Base-by-base conservation (phyloP, 768 basidiomycete species). In the Lactifluus subvellereus region DNA sequence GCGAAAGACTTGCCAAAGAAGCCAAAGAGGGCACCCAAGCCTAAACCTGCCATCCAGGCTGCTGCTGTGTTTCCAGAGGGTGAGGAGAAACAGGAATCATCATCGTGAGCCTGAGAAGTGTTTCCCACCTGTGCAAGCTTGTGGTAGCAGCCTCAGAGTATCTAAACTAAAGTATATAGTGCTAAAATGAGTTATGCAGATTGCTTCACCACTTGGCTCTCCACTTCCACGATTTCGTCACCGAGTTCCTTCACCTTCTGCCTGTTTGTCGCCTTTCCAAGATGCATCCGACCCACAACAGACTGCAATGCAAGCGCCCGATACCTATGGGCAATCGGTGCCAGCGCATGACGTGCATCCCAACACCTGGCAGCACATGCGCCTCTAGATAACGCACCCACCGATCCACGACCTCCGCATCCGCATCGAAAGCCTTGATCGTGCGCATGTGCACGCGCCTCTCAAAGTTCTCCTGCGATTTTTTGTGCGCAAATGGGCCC, bases 381-480 rank as follows among this genome's bases (percentile, higher is more conserved):
- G 78, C 78, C 68, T 84, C 76, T 43, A 98, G 72, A 71, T 96
- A 98, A 67, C 80, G 76, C 57, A 92, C 75, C 91, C 89, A 97
- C 63, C 84, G 79, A 33, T 88, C 83, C 11, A 98, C 79, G 6
- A 92, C 85, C 67, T 86, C 84, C 3, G 82, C 77, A 70, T 94
- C 81, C 18, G 94, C 84, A 74, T 98, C 96, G 81, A 84, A 98
- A 0, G 94, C 90, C 74, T 94, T 95, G 75, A 98, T 84, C 43
- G 82, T 82, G 11, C 95, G 83, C 71, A 89, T 91, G 71, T 95
- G 89, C 57, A 87, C 86, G 69, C 79, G 82, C 32, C 91, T 78
- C 72, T 94, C 88, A 72, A 96, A 98, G 75, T 98, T 98, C 78
- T 98, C 94, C 74, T 98, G 94, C 18, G 82, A 78, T 96, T 97